A percentile compares a stretch with the other conserved stretches of the same genome.
These are phyloP conservation scores for Rhizoctonia solani DNA, from an alignment of 1,284 basidiomycete genomes.

Conservation along the genomic window DNA sequence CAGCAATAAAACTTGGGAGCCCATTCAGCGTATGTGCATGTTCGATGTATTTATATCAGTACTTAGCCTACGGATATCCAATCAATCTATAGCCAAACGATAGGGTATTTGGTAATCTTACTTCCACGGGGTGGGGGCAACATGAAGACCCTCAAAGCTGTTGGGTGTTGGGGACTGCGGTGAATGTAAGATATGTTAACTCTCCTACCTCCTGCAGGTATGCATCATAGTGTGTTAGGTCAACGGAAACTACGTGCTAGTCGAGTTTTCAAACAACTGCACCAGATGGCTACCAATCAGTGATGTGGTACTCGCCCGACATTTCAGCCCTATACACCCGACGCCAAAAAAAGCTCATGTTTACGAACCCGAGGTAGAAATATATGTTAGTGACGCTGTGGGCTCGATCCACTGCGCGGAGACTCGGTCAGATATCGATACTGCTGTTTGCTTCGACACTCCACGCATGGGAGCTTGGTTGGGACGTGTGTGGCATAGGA, in stretches of 20 bases:
- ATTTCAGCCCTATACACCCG: too few species aligned
- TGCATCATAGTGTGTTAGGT: background rate
- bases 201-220: background rate
- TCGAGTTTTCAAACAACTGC: too few species aligned
- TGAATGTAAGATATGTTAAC: background rate
- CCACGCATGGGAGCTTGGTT: background rate
- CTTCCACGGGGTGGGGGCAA: background rate
- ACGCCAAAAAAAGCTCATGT: background rate
- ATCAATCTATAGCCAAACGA: background rate
- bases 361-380: background rate
- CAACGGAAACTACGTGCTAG: too few species aligned
- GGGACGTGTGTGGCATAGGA: background rate
- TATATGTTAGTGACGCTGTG: constrained; percentile 9
- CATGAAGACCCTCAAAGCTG: background rate
- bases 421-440: background rate
- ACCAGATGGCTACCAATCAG: too few species aligned
- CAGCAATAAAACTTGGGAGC: too few species aligned
- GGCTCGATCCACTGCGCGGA: background rate
- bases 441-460: background rate
- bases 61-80: too few species aligned
- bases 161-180: background rate
- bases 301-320: too few species aligned
- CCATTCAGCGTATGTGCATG: too few species aligned
- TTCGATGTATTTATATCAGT: too few species aligned
- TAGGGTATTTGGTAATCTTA: background rate